Base-by-base conservation (phyloP, 169 alveolate genomes). In the Cryptosporidium parvum region DNA sequence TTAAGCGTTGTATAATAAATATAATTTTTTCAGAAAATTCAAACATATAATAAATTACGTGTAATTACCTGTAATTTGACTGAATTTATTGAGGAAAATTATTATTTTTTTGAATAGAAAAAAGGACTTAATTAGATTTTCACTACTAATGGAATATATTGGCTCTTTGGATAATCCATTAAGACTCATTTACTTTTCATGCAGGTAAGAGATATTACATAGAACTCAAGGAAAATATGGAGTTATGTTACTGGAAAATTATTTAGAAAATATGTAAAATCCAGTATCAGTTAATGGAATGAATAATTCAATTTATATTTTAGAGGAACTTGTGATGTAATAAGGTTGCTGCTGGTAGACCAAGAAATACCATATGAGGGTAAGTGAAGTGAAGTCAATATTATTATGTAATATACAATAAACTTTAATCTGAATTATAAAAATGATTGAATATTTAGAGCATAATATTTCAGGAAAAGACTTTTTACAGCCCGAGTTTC, bases 241-340 rank as follows among this genome's bases (percentile, higher is more conserved):
- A n/a, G 21, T 9, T 23, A 23, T 26, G 14, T 35, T 9, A 37
- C n/a, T 56, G 31, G 67, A 26, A 10, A 56, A 8, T 3, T 56
- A 56, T n/a, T 10, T 26, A 56, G 35, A 21, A 3, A 29, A 14
- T 48, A 48, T 3, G 23, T 48, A 12, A 48, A 48, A 14, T 16
- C 56, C 56, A 48, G 56, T 21, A 16, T 48, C 10, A 7, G 18
- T 3, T 67, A 67, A 31, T 12, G 42, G 35, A 33, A 39, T 14
- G 21, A 26, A 37, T 37, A 26, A 37, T 37, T 69, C 42, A 37
- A 70, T 70, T 1, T 8, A 56, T 8, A 42, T 21, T 73, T 42
- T 62, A 80, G 89, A 39, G 89, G 89, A 26, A 62, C 89, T 29
- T 80, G 89, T 33, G 89, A 80, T 39, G 89, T 62, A 16, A 80